phyloP scores from a whole-genome alignment of 495 filamentous ascomycete genomes.

The Filosporella fistucella region DNA sequence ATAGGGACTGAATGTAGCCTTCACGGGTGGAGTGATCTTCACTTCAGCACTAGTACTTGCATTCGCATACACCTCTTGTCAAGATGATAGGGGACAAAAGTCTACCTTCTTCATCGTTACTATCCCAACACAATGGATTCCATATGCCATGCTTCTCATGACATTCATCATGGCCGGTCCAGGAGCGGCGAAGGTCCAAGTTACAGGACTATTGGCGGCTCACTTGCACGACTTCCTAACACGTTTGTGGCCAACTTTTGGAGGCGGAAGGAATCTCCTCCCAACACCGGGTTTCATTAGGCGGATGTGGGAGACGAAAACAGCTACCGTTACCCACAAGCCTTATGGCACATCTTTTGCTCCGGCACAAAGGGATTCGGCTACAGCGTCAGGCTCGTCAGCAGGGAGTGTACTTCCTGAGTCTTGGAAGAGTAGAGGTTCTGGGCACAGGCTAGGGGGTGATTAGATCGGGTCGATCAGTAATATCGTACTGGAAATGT shows the following conservation, averaged over 20 bases:
- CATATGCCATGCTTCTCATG: conserved; percentile 68
- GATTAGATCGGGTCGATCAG: conserved; percentile 5
- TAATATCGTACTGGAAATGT: too few species aligned
- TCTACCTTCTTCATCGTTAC: conserved; percentile 70
- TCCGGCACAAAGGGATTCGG: conserved; percentile 20
- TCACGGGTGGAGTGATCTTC: conserved; percentile 49
- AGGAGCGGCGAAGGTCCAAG: conserved; percentile 44
- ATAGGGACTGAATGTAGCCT: conserved; percentile 41
- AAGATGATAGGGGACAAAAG: conserved; percentile 72
- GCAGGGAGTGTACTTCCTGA: conserved; percentile 38
- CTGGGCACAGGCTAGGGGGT: conserved; percentile 64
- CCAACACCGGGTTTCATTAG: conserved; percentile 63
- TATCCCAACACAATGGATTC: conserved; percentile 69
- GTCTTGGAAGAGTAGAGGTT: conserved; percentile 62
- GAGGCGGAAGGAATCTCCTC: conserved; percentile 68
- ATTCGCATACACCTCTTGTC: conserved; percentile 73
- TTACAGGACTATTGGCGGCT: conserved; percentile 71
- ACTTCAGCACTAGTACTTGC: conserved; percentile 69
- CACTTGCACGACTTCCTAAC: conserved; percentile 85
- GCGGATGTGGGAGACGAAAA: conserved; percentile 50
- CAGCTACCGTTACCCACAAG: conserved; percentile 29
- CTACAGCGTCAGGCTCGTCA: conserved; percentile 17
- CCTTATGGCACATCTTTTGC: conserved; percentile 55
- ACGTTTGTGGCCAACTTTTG: conserved; percentile 76
- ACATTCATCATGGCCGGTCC: conserved; percentile 56